Conservation (phyloP, 2,329 filamentous ascomycete genomes). For the Pseudocercospora fijiensis region DNA sequence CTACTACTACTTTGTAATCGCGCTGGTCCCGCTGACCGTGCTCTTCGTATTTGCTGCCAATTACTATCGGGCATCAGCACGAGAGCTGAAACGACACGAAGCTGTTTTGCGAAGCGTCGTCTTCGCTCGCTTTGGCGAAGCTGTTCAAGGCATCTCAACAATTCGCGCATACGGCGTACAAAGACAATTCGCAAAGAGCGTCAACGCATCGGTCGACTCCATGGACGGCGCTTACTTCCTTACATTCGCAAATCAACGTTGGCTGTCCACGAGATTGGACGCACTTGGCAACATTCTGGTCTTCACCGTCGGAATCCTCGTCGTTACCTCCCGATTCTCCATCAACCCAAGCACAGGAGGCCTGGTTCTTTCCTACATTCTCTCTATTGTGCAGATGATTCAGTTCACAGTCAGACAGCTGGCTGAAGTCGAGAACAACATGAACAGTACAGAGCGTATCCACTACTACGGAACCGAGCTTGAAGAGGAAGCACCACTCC, state of each 20-base stretch:
- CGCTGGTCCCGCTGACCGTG: constrained; percentile 66
- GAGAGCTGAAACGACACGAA: constrained; percentile 93
- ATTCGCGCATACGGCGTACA: constrained; percentile 88
- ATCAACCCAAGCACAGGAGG: constrained; percentile 83
- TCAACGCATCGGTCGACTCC: constrained; percentile 74
- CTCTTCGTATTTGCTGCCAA: constrained; percentile 78
- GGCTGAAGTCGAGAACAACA: constrained; percentile 94
- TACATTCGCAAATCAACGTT: constrained; percentile 92
- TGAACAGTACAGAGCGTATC: constrained; percentile 93
- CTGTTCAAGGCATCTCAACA: constrained; percentile 75
- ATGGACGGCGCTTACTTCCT: constrained; percentile 96
- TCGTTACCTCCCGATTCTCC: constrained; percentile 85
- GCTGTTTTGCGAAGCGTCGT: constrained; percentile 82
- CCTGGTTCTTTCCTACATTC: constrained; percentile 87
- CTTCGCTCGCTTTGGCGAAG: constrained; percentile 89
- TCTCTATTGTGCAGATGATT: constrained; percentile 91
- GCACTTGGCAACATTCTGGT: constrained; percentile 80
- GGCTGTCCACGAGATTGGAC: constrained; percentile 84
- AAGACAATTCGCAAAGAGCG: constrained; percentile 67
- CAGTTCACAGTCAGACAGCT: constrained; percentile 93
- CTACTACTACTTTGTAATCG: constrained; percentile 82
- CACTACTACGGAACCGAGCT: constrained; percentile 85
- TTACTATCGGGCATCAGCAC: constrained; percentile 87
- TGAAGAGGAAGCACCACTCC: constrained; percentile 83
- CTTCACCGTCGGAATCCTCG: constrained; percentile 83